These are phyloP conservation scores for Kodamaea nitidulidarum DNA, from an alignment of 805 yeast species.

Conservation along the genomic window DNA sequence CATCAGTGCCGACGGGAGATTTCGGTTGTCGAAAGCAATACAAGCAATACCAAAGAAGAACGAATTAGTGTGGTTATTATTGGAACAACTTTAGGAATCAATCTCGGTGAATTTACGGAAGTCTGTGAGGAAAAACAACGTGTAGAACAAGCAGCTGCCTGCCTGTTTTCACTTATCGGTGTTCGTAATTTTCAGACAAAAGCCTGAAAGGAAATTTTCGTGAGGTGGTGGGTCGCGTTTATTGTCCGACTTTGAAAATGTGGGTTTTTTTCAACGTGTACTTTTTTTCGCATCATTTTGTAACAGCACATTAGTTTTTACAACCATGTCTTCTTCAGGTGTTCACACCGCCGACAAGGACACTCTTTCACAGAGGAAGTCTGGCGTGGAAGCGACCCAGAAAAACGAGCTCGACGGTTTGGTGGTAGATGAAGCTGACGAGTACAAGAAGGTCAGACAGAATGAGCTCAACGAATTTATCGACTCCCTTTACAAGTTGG, in stretches of 20 bases:
- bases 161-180: no score
- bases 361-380: conserved; percentile 18
- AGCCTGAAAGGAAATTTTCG: background rate
- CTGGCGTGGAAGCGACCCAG: conserved; percentile 2
- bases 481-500: conserved; percentile 20
- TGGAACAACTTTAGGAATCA: conserved; percentile 6
- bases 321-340: conserved; percentile 23
- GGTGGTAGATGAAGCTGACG: conserved; percentile 13
- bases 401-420: conserved; percentile 7
- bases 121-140: no score
- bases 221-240: conserved; percentile 1
- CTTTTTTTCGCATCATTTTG: conserved; percentile 4
- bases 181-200: no score
- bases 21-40: conserved; percentile 14
- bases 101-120: no score
- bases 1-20: conserved; percentile 21
- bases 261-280: conserved; percentile 1
- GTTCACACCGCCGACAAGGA: conserved; percentile 15
- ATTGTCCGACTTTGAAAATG: background rate
- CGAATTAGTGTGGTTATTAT: conserved; percentile 15
- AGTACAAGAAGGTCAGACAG: conserved; percentile 7
- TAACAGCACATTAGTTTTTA: conserved; percentile 6
- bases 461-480: conserved; percentile 22
- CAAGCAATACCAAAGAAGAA: background rate
- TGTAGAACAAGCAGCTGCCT: no score